These are phyloP conservation scores for Fusarium sp. DNA, from an alignment of 2,329 filamentous ascomycete genomes.

Conservation along the genomic window DNA sequence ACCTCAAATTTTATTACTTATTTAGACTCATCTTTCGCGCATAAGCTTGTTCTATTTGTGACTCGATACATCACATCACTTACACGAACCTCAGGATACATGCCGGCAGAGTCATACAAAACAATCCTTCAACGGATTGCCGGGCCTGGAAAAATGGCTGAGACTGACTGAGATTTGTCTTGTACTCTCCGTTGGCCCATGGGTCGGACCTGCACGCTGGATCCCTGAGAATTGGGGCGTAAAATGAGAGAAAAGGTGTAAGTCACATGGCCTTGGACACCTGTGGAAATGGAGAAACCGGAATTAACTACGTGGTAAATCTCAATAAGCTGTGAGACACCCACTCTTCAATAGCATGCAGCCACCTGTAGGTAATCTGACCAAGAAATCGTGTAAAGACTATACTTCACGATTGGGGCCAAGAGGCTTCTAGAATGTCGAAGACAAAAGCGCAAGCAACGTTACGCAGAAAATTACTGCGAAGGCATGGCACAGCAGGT, in stretches of 20 bases:
- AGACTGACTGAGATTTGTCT: neutral
- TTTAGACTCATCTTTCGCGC: neutral
- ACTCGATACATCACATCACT: neutral
- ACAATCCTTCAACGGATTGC: neutral
- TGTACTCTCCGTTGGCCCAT: neutral
- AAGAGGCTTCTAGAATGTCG: neutral
- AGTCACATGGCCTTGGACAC: neutral
- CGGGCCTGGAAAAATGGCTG: neutral
- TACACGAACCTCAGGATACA: neutral
- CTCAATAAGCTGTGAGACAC: neutral
- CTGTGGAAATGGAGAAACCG: neutral
- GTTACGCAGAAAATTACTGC: neutral
- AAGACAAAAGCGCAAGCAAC: neutral
- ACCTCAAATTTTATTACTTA: neutral
- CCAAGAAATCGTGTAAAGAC: neutral
- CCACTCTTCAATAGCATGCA: neutral
- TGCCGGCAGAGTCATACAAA: neutral
- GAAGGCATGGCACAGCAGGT: conserved; percentile 2
- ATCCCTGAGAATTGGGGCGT: neutral
- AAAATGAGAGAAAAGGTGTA: neutral
- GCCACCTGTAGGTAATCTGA: neutral
- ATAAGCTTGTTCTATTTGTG: neutral
- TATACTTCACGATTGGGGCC: neutral
- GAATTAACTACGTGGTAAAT: neutral
- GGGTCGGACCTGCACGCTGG: neutral